A percentile compares a stretch with the other conserved stretches of the same genome.
These are phyloP conservation scores for Basidioascus undulatus DNA, from an alignment of 768 basidiomycete genomes.

Conservation along the genomic window DNA sequence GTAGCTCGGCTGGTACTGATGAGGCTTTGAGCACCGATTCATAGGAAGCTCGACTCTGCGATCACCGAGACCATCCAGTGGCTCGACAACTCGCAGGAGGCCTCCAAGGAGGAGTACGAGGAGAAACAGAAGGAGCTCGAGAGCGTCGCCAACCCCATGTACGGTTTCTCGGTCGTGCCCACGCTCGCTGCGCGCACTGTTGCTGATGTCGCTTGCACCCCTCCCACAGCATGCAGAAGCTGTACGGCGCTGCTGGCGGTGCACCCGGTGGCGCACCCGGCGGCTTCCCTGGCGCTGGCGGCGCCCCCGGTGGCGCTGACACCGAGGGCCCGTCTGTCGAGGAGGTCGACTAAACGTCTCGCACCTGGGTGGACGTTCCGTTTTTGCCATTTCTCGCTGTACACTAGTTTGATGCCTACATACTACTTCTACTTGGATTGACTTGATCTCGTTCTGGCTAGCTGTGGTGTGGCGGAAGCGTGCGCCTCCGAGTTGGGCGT, in stretches of 20 bases:
- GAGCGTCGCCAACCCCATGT: constrained; percentile 45
- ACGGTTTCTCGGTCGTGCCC: too few species aligned
- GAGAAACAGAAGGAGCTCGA: constrained; percentile 83
- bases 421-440: too few species aligned
- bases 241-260: constrained; percentile 10
- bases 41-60: constrained; percentile 51
- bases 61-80: constrained; percentile 64
- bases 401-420: too few species aligned
- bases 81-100: constrained; percentile 72
- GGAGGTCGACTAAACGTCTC: constrained; percentile 7
- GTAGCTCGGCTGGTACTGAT: too few species aligned
- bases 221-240: constrained; percentile 11
- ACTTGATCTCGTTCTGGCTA: too few species aligned
- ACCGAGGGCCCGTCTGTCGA: constrained; percentile 9
- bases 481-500: too few species aligned
- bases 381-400: too few species aligned
- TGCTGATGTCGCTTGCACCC: too few species aligned
- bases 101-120: constrained; percentile 81
- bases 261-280: constrained; percentile 8
- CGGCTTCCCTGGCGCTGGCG: constrained; percentile 6
- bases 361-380: neutral
- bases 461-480: too few species aligned
- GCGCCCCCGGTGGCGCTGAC: constrained; percentile 1
- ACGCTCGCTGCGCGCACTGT: too few species aligned
- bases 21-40: too few species aligned